A percentile compares a stretch with the other conserved stretches of the same genome.
Evolutionary conservation across 257 asterid genomes (phyloP).

Genomic region (Plantago ovata): DNA sequence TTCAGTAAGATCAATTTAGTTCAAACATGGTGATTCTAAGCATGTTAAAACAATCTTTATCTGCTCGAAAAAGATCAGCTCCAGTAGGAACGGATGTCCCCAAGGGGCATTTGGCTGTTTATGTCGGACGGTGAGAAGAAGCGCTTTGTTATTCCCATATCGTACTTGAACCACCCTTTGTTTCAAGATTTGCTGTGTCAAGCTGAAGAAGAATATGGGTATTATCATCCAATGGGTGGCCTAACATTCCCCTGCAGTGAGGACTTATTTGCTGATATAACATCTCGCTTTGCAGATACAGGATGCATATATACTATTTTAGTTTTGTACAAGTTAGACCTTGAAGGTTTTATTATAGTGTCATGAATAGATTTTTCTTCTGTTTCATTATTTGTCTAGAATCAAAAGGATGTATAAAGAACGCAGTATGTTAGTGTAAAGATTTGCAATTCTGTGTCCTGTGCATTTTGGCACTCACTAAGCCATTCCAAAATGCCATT

Average conservation of each 20-base stretch:
- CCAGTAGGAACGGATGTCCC: slow-evolving; percentile 5
- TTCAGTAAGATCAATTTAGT: neutral
- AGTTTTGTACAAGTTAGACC: too few species aligned
- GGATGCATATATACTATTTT: too few species aligned
- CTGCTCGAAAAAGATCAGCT: neutral
- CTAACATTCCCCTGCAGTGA: slow-evolving; percentile 4
- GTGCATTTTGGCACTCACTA: too few species aligned
- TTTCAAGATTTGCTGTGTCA: slow-evolving; percentile 19
- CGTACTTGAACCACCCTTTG: slow-evolving; percentile 23
- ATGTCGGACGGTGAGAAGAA: slow-evolving; percentile 10
- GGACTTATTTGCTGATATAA: neutral
- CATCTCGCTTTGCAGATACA: too few species aligned
- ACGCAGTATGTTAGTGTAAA: too few species aligned
- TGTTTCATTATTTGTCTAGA: too few species aligned
- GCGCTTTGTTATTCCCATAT: slow-evolving; percentile 17
- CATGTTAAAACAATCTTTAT: slow-evolving; percentile 31
- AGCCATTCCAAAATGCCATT: too few species aligned
- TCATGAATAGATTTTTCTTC: too few species aligned
- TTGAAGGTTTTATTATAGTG: too few species aligned
- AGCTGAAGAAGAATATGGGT: slow-evolving; percentile 19
- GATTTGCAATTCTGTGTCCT: too few species aligned
- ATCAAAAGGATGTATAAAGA: too few species aligned
- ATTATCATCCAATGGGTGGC: slow-evolving; percentile 15
- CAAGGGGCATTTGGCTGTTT: slow-evolving; percentile 16
- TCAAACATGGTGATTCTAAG: slow-evolving; percentile 27